These are phyloP conservation scores for Talaromyces sp. DNA, from an alignment of 2,329 filamentous ascomycete species.

Conservation along the genomic window DNA sequence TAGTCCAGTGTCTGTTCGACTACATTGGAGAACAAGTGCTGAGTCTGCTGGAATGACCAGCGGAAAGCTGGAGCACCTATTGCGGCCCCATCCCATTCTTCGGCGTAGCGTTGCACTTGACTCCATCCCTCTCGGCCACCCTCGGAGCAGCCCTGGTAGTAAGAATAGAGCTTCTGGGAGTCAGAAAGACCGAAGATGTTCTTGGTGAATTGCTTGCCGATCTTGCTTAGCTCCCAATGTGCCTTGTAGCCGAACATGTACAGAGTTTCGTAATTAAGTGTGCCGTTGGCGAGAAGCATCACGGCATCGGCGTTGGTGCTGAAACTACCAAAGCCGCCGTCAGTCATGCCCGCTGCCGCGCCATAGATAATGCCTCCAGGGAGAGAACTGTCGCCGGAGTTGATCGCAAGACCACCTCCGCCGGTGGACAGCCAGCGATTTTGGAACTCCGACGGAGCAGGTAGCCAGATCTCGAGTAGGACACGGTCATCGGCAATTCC, in stretches of 20 bases:
- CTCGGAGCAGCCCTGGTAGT: constrained; percentile 50
- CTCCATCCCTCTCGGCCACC: constrained; percentile 46
- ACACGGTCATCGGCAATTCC: constrained; percentile 33
- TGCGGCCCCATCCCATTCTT: constrained; percentile 40
- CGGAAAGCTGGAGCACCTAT: constrained; percentile 43
- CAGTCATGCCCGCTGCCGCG: constrained; percentile 46
- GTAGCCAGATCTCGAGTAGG: constrained; percentile 40
- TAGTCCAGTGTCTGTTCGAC: constrained; percentile 36
- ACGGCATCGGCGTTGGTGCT: constrained; percentile 33
- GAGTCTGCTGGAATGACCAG: constrained; percentile 37
- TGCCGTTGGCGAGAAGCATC: constrained; percentile 37
- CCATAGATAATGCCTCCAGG: constrained; percentile 44
- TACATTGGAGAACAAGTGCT: constrained; percentile 33
- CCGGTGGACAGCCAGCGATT: constrained; percentile 46
- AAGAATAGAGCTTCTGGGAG: constrained; percentile 23
- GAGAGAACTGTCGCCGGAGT: constrained; percentile 46
- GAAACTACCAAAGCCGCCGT: constrained; percentile 50
- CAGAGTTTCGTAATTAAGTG: constrained; percentile 47
- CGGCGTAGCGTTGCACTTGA: constrained; percentile 44
- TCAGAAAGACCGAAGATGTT: constrained; percentile 31
- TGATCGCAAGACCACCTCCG: constrained; percentile 46
- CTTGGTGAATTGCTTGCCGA: constrained; percentile 41
- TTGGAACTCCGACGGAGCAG: constrained; percentile 39
- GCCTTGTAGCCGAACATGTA: constrained; percentile 51
- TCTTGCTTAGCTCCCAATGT: constrained; percentile 44